phyloP scores from a whole-genome alignment of 2,329 filamentous ascomycete species.

The Parastagonospora avenae region DNA sequence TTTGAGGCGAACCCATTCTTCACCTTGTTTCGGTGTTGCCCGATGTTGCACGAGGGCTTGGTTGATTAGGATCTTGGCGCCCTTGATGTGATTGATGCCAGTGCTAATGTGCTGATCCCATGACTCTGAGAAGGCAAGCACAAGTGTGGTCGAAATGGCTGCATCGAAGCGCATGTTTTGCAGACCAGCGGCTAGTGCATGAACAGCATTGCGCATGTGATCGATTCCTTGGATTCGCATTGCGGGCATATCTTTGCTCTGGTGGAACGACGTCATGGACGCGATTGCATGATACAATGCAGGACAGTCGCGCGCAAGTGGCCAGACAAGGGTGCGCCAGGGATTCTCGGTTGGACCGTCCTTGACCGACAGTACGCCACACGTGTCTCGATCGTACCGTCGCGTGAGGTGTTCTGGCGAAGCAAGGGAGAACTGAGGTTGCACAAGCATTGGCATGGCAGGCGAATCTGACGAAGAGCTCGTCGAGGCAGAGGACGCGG shows the following conservation, averaged over 20 bases:
- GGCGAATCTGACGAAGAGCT: slow-evolving; percentile 38
- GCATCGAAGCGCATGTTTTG: slow-evolving; percentile 67
- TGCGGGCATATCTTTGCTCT: slow-evolving; percentile 61
- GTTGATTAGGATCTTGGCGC: slow-evolving; percentile 67
- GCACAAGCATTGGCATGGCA: slow-evolving; percentile 39
- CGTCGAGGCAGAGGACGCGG: slow-evolving; percentile 42
- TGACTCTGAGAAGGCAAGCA: slow-evolving; percentile 71
- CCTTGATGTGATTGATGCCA: slow-evolving; percentile 71
- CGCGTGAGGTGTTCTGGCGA: slow-evolving; percentile 67
- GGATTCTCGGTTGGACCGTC: slow-evolving; percentile 72
- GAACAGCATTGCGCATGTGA: slow-evolving; percentile 70
- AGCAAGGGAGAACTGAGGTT: slow-evolving; percentile 55
- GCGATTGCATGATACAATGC: slow-evolving; percentile 71
- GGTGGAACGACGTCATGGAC: slow-evolving; percentile 72
- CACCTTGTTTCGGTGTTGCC: slow-evolving; percentile 47
- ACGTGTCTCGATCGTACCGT: slow-evolving; percentile 69
- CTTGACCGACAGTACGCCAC: slow-evolving; percentile 72
- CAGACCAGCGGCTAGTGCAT: slow-evolving; percentile 63
- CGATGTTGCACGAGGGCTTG: slow-evolving; percentile 60
- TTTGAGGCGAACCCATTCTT: slow-evolving; percentile 57
- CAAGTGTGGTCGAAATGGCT: slow-evolving; percentile 71
- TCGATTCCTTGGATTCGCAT: slow-evolving; percentile 68
- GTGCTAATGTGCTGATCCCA: slow-evolving; percentile 74
- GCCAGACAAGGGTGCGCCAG: slow-evolving; percentile 74
- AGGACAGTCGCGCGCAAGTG: slow-evolving; percentile 66